phyloP scores from a whole-genome alignment of 2,329 filamentous ascomycete species.

The Xenoacremonium recifei region DNA sequence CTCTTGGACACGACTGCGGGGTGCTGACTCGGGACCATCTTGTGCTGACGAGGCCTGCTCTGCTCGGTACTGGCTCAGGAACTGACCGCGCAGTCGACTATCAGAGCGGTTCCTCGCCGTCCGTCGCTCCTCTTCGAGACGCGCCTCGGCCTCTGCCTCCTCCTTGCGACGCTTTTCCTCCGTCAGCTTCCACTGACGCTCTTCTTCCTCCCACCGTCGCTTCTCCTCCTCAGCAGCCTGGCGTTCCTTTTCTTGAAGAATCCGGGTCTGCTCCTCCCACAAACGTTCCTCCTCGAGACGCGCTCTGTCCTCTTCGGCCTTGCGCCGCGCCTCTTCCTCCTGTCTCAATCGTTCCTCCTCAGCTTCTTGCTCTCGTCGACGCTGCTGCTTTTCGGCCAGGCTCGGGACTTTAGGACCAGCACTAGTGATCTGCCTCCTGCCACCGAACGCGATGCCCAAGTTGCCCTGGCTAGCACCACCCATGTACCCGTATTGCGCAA shows the following conservation, averaged over 20 bases:
- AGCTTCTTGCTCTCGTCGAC: conserved; percentile 52
- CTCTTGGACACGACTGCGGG: conserved; percentile 72
- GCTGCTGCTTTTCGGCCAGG: conserved; percentile 79
- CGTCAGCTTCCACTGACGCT: conserved; percentile 72
- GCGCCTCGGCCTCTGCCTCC: conserved; percentile 69
- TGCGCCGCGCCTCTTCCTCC: conserved; percentile 50
- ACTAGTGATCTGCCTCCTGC: conserved; percentile 86
- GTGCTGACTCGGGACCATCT: conserved; percentile 36
- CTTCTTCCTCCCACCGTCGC: conserved; percentile 74
- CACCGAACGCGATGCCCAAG: conserved; percentile 89
- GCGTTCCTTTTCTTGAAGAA: conserved; percentile 59
- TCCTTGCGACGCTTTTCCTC: conserved; percentile 70
- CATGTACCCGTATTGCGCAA: conserved; percentile 97
- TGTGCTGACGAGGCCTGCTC: conserved; percentile 45
- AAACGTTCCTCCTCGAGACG: conserved; percentile 61
- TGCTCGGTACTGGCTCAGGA: conserved; percentile 81
- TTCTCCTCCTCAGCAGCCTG: conserved; percentile 65
- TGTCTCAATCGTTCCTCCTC: conserved; percentile 59
- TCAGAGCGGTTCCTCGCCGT: conserved; percentile 63
- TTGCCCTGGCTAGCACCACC: conserved; percentile 95
- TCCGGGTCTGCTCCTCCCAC: conserved; percentile 65
- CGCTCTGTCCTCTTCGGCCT: conserved; percentile 61
- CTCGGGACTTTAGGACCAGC: conserved; percentile 76
- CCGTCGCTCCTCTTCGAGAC: conserved; percentile 64
- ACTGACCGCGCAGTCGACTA: conserved; percentile 74